phyloP scores from a whole-genome alignment of 2,329 filamentous ascomycete genomes.

The Trichocomaceae sp. region DNA sequence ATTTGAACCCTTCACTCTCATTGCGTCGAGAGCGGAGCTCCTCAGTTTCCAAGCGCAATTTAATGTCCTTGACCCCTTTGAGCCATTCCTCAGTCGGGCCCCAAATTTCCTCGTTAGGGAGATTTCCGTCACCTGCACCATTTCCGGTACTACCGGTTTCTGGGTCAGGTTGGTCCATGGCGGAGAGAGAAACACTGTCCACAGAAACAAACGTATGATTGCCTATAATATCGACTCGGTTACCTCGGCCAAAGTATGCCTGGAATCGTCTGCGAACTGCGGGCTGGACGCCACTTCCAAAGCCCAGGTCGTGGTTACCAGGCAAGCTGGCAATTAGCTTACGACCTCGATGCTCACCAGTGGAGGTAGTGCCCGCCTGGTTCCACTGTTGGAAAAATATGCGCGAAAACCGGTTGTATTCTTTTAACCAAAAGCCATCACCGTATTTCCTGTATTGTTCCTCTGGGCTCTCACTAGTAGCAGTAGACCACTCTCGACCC shows the following conservation, averaged over 20 bases:
- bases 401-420: constrained; percentile 77
- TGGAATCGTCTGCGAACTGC: constrained; percentile 77
- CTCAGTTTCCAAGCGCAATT: constrained; percentile 60
- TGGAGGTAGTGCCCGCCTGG: constrained; percentile 48
- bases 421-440: constrained; percentile 74
- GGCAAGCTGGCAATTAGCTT: constrained; percentile 80
- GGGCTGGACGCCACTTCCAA: constrained; percentile 75
- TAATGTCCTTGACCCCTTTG: constrained; percentile 56
- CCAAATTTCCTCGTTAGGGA: constrained; percentile 59
- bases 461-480: constrained; percentile 53
- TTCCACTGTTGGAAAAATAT: constrained; percentile 74
- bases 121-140: constrained; percentile 44
- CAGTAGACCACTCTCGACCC: constrained; percentile 86
- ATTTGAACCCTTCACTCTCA: constrained; percentile 49
- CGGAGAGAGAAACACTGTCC: constrained; percentile 81
- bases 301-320: constrained; percentile 92
- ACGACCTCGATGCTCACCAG: constrained; percentile 58
- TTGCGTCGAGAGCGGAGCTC: constrained; percentile 62
- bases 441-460: constrained; percentile 69
- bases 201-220: constrained; percentile 95
- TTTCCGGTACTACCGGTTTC: constrained; percentile 40
- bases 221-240: constrained; percentile 81
- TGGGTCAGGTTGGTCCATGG: constrained; percentile 53
- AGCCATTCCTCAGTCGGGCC: constrained; percentile 71
- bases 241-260: constrained; percentile 84